Conservation (phyloP, 345 rosid species). For the Limnanthes douglasii region DNA sequence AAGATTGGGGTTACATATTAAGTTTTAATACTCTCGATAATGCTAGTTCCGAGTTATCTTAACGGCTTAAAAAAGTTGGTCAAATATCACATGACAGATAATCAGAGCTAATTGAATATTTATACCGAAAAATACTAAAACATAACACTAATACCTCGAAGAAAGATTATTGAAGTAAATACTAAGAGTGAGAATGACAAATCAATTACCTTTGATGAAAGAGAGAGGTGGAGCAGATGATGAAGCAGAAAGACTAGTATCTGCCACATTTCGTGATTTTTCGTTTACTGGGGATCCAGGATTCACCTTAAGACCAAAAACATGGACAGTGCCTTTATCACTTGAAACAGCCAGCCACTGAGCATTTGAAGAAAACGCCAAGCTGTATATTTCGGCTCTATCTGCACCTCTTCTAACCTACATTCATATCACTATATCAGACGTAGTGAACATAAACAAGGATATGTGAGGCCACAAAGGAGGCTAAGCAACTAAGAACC, state of each 20-base stretch:
- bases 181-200: background rate
- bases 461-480: no score
- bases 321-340: constrained; percentile 97
- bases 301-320: constrained; percentile 74
- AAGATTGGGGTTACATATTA: no score
- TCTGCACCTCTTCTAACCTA: constrained; percentile 98
- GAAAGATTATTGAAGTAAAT: background rate
- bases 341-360: constrained; percentile 96
- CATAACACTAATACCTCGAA: background rate
- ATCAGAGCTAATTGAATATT: no score
- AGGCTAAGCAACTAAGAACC: no score
- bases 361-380: constrained; percentile 82
- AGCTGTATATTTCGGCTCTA: constrained; percentile 90
- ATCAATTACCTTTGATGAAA: constrained; percentile 61
- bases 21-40: background rate
- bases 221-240: constrained; percentile 44
- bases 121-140: background rate
- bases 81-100: no score
- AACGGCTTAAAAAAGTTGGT: no score
- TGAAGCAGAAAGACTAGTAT: constrained; percentile 12
- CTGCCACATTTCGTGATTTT: constrained; percentile 17
- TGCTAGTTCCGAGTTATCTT: no score
- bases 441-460: no score
- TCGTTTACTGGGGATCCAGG: constrained; percentile 40
- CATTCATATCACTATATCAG: constrained; percentile 1